These are phyloP conservation scores for Salisapilia sapeloensis DNA, from an alignment of 352 stramenopile genomes.

Conservation along the genomic window DNA sequence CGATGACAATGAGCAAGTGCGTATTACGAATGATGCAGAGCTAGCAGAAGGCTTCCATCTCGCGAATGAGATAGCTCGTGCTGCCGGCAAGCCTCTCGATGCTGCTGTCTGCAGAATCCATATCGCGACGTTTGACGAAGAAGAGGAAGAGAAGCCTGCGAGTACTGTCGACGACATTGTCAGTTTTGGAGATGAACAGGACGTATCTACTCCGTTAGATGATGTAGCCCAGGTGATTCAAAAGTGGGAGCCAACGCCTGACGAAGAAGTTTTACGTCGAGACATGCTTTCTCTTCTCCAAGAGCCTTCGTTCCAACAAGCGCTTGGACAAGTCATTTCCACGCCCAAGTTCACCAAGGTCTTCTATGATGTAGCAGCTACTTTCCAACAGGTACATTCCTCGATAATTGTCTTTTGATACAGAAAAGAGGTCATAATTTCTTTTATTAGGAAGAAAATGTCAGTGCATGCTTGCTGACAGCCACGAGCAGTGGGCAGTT, in stretches of 20 bases:
- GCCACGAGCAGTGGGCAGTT: slow-evolving; percentile 28
- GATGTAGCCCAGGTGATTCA: slow-evolving; percentile 62
- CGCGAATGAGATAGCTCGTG: slow-evolving; percentile 45
- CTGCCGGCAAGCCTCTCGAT: slow-evolving; percentile 14
- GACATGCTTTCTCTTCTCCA: slow-evolving; percentile 58
- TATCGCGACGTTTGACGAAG: slow-evolving; percentile 16
- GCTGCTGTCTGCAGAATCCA: slow-evolving; percentile 57
- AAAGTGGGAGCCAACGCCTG: slow-evolving; percentile 34
- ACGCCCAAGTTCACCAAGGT: slow-evolving; percentile 43
- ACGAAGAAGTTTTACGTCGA: slow-evolving; percentile 45
- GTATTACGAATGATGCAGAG: slow-evolving; percentile 68
- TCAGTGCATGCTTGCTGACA: slow-evolving; percentile 30
- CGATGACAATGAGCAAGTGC: slow-evolving; percentile 68
- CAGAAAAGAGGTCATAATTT: not conserved
- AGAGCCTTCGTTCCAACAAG: slow-evolving; percentile 53
- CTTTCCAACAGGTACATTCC: slow-evolving; percentile 25
- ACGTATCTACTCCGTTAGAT: slow-evolving; percentile 50
- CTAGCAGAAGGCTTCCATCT: slow-evolving; percentile 59
- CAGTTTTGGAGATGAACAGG: slow-evolving; percentile 39
- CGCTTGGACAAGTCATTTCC: slow-evolving; percentile 54
- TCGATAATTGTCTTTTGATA: not conserved
- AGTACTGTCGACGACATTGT: slow-evolving; percentile 23
- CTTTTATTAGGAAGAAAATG: slow-evolving; percentile 11
- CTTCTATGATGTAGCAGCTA: slow-evolving; percentile 39
- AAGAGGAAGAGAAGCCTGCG: slow-evolving; percentile 10